Evolutionary conservation across 2,329 filamentous ascomycete species (phyloP), one percentile per base, ranked within the genome.

Genomic region (Lachnellula suecica): DNA sequence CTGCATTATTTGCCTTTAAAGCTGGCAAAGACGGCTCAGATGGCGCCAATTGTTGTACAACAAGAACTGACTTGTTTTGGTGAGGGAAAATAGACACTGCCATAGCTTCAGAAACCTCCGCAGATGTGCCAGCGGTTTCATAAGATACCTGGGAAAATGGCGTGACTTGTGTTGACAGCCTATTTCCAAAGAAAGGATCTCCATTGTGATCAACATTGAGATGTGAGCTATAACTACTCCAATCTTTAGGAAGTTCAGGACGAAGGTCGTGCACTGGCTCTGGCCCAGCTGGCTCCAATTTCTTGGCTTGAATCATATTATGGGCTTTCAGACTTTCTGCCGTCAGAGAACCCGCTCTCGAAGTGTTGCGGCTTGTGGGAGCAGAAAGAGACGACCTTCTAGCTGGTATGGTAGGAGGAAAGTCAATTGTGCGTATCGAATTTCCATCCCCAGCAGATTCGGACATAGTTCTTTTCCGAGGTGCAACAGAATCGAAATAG

Each of bases 11-110:
- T 25, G 54, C 23, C 29, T 57, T 54, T 5, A 55, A 38, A 24
- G 49, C 23, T 15, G 35, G 46, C 11, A 51, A 53, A 10, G 53
- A 60, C 11, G 52, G 27, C 15, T 60, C 58, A 10, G 57, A 52
- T 29, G 58, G 52, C 17, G 57, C 40, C 40, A 47, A 47, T 25
- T 66, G 64, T 41, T 67, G 54, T 11, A 86, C 79, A 68, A 86
- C 75, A 38, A 85, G 66, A 10, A 87, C 70, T 4, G 83, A 87
- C 44, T 78, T 83, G 59, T 85, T 86, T 60, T 86, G 82, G 57
- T 87, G 83, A 19, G 79, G 76, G 58, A 79, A 84, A 60, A 87
- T 82, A 54, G 76, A 82, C 50, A 87, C 76, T 35, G 80, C 81
- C 63, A 79, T 70, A 29, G 83, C 83, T 68, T 87, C 82, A 1